Evolutionary conservation across 495 filamentous ascomycete genomes (phyloP).

Genomic region (Bacidia gigantensis): DNA sequence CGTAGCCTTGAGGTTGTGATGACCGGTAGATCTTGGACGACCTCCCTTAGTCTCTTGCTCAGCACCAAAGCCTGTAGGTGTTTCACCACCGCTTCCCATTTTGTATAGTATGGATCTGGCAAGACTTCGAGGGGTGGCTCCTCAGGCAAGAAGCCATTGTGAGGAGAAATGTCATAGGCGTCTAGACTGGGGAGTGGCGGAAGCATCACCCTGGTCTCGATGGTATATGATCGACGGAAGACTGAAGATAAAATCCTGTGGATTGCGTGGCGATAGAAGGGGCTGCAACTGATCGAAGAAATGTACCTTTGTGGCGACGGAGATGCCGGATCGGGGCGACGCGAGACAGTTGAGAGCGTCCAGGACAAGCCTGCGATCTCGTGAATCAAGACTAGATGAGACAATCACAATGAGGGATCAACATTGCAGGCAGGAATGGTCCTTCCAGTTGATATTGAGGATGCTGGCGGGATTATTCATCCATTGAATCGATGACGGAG

Average conservation of each 20-base stretch:
- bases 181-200: conserved; percentile 62
- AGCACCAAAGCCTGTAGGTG: conserved; percentile 82
- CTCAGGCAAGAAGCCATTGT: conserved; percentile 77
- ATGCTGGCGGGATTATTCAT: not conserved
- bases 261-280: no score
- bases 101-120: conserved; percentile 78
- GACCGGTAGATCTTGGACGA: conserved; percentile 65
- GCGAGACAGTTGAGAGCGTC: not conserved
- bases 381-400: no score
- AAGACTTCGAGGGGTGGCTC: conserved; percentile 66
- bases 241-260: not conserved
- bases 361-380: no score
- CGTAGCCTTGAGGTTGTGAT: conserved; percentile 68
- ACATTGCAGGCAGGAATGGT: no score
- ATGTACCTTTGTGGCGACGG: not conserved
- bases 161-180: conserved; percentile 79
- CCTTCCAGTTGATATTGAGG: not conserved
- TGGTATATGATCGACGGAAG: not conserved
- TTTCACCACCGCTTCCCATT: conserved; percentile 73
- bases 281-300: not conserved
- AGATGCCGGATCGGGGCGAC: not conserved
- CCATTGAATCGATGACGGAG: not conserved
- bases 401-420: no score
- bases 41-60: conserved; percentile 61
- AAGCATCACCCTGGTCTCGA: conserved; percentile 43